Base-by-base conservation (phyloP, 2,329 filamentous ascomycete species). In the Magnaporthales sp. region DNA sequence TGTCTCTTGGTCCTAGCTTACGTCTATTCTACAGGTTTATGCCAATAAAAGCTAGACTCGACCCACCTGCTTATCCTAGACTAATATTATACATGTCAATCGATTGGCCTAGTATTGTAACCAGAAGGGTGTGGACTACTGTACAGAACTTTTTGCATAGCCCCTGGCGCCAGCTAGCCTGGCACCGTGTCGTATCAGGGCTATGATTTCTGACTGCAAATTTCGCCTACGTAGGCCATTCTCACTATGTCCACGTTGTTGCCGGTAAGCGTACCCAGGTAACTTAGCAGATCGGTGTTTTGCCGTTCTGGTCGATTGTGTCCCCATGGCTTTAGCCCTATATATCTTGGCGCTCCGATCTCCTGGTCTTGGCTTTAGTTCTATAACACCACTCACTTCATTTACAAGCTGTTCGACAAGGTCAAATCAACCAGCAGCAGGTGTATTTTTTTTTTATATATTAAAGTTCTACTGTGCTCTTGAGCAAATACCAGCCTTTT, bases 261-360 rank as follows among this genome's bases (percentile, higher is more conserved):
- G 38, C 38, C 38, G 38, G 38, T 1, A 9, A 46, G 6, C n/a
- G 38, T 46, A 46, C 15, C 38, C 38, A 7, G 10, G 38, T 1
- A n/a, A 7, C 6, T 46, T 46, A 46, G 15, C 38, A 46, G 10
- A 19, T 46, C 38, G 38, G 38, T n/a, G 8, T 9, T 46, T 46
- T 46, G 38, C 38, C 38, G 38, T 46, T 46, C n/a, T 11, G 32
- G 38, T n/a, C 7, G 32, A 19, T 7, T 46, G 38, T 46, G 15
- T 19, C 1, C 19, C 38, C 1, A 4, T 10, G n/a, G 6, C 8
- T 19, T 19, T 46, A 46, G 38, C n/a, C 38, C 38, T 46, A 63
- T 63, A 63, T 63, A 63, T 63, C 61, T 63, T 63, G 61, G 61
- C 61, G 24, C 32, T 30, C 61, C 29, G 61, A 30, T 63, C 61